These are phyloP conservation scores for Leishmania martiniquensis DNA, from an alignment of 208 protist species.

Conservation along the genomic window DNA sequence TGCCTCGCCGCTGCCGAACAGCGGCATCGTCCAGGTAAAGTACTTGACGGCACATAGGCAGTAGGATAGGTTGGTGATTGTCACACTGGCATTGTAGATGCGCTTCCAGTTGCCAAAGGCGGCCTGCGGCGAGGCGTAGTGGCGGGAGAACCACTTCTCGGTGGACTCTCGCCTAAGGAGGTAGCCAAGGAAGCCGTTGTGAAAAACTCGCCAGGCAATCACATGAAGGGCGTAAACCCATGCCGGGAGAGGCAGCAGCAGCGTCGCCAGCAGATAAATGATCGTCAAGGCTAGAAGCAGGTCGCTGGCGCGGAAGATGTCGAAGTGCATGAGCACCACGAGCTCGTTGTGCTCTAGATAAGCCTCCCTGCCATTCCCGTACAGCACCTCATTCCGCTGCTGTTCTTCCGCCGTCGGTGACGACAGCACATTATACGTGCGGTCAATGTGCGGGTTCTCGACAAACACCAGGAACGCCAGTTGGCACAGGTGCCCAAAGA, in stretches of 20 bases:
- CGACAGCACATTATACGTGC: conserved; percentile 57
- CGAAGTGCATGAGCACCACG: conserved; percentile 82
- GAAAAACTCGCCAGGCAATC: conserved; percentile 83
- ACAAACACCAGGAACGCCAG: conserved; percentile 93
- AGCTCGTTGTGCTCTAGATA: conserved; percentile 67
- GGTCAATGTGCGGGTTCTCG: conserved; percentile 93
- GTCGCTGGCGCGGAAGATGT: conserved; percentile 79
- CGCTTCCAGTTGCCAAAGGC: conserved; percentile 94
- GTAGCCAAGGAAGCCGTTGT: conserved; percentile 78
- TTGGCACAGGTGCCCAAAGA: conserved; percentile 94
- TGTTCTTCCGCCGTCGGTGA: conserved; percentile 36
- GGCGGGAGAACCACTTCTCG: conserved; percentile 76
- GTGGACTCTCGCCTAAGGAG: conserved; percentile 72
- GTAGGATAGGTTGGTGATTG: conserved; percentile 62
- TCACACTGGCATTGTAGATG: conserved; percentile 82
- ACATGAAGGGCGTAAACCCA: conserved; percentile 64
- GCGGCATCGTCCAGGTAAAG: conserved; percentile 46
- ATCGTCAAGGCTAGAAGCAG: conserved; percentile 76
- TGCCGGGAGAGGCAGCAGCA: conserved; percentile 55
- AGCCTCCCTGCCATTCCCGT: conserved; percentile 41
- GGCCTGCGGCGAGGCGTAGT: conserved; percentile 61
- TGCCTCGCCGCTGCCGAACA: conserved; percentile 40
- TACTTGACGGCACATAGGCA: conserved; percentile 51
- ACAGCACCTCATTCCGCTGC: conserved; percentile 50
- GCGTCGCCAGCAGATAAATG: conserved; percentile 52